Conservation (phyloP, 495 filamentous ascomycete genomes). For the Pseudotulostoma volvatum region DNA sequence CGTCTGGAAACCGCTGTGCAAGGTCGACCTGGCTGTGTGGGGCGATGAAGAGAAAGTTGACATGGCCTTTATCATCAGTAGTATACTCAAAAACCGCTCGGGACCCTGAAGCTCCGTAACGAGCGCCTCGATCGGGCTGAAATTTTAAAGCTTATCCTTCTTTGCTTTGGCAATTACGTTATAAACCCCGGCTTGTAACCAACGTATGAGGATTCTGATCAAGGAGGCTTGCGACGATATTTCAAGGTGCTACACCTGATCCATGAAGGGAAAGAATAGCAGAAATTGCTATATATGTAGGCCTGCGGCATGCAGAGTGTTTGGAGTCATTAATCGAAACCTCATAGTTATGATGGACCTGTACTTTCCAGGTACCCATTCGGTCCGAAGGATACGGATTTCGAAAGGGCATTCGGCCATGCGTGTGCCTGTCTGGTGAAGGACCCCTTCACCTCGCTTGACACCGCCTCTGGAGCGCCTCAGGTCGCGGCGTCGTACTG, state of each 20-base stretch:
- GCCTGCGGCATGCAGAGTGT: background rate
- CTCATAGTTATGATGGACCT: background rate
- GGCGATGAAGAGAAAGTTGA: background rate
- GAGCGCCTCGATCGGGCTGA: background rate
- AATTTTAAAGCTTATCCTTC: background rate
- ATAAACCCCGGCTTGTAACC: background rate
- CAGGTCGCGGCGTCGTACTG: background rate
- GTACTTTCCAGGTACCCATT: background rate
- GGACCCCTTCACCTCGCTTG: background rate
- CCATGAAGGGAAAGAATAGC: background rate
- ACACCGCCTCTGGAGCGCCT: background rate
- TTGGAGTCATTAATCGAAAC: background rate
- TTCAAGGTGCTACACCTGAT: background rate
- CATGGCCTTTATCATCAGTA: background rate
- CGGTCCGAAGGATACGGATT: background rate
- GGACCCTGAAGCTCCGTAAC: background rate
- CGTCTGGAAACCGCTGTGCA: background rate
- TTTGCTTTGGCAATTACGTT: background rate
- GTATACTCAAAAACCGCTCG: background rate
- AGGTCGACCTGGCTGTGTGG: background rate
- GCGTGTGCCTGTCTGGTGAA: background rate
- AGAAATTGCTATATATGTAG: background rate
- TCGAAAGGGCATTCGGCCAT: background rate
- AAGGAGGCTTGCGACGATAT: background rate
- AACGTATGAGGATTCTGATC: background rate